These are phyloP conservation scores for Apiotrichum montevideense DNA, from an alignment of 1,284 basidiomycete genomes.

Conservation along the genomic window DNA sequence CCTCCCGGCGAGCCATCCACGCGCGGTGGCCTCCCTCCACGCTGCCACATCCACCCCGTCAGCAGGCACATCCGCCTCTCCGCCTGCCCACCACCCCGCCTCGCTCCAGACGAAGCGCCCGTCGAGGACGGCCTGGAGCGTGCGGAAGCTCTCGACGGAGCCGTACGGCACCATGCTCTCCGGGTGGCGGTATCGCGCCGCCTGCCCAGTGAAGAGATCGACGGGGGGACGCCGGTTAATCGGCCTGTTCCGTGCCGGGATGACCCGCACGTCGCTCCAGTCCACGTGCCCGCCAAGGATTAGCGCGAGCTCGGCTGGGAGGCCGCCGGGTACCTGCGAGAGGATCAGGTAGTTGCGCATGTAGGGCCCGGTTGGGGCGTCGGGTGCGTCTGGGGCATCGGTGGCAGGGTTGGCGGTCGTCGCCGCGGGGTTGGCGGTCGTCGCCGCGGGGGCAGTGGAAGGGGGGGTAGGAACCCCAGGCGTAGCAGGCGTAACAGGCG, in stretches of 20 bases:
- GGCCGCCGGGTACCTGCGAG: conserved; percentile 43
- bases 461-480: not conserved
- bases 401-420: not conserved
- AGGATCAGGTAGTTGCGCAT: conserved; percentile 48
- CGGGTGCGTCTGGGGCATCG: not conserved
- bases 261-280: conserved; percentile 46
- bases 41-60: conserved; percentile 32
- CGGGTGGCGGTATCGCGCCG: conserved; percentile 50
- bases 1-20: conserved; percentile 32
- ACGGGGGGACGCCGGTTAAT: conserved; percentile 37
- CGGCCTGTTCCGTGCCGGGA: conserved; percentile 46
- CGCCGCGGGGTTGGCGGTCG: not conserved
- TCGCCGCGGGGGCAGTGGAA: too few relatives aligned
- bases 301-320: conserved; percentile 45
- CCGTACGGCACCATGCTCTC: conserved; percentile 47
- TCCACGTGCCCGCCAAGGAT: conserved; percentile 49
- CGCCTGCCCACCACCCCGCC: conserved; percentile 34
- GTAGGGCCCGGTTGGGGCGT: conserved; percentile 24
- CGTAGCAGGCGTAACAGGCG: too few relatives aligned
- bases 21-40: conserved; percentile 30
- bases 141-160: conserved; percentile 42
- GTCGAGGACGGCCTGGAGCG: conserved; percentile 35
- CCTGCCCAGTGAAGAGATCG: conserved; percentile 50
- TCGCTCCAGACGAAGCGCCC: conserved; percentile 33
- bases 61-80: conserved; percentile 33